Base-by-base conservation (phyloP, 768 basidiomycete genomes). In the Mycena rebaudengoi region DNA sequence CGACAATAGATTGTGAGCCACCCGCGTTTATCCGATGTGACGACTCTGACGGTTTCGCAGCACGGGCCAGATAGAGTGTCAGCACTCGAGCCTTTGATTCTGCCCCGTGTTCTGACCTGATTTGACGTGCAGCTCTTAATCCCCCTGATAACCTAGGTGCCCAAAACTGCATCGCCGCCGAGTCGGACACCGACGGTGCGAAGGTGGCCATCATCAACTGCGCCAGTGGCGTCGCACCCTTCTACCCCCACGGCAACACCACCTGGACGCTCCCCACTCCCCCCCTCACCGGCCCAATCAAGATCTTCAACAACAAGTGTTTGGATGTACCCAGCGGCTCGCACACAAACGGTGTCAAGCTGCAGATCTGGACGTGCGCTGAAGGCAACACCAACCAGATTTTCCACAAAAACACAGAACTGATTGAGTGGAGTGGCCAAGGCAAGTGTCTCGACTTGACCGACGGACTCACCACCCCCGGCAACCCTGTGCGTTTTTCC, bases 171-270 rank as follows among this genome's bases (percentile, higher is more conserved):
- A 46, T 64, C 41, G 50, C 51, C 23, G 64, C 50, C 4, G 50
- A 57, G 21, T 59, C 57, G 4, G 43, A 39, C 45, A 25, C 26
- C 6, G 23, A 53, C 44, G 50, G 51, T 23, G 64, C 58, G 1
- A 35, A 52, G n/a, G 58, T 65, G 13, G 52, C 57, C 26, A 40
- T 65, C 51, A 52, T 48, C 35, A 46, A 13, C 7, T 65, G 64
- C 52, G 16, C 26, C 12, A 57, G 51, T 50, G 8, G 56, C 50
- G 25, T 60, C 60, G 35, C 57, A 60, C 20, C 21, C 25, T 43
- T 53, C 52, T 4, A 54, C 53, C 64, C 64, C 57, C 16, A 28
- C 23, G 63, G 63, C 44, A 65, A 65, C 30, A 60, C 49, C 35
- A 65, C 57, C 44, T 65, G 63, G n/a, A n/a, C n/a, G n/a, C n/a